Base-by-base conservation (phyloP, 2,329 filamentous ascomycete genomes). In the Coleophoma eucalyptorum region DNA sequence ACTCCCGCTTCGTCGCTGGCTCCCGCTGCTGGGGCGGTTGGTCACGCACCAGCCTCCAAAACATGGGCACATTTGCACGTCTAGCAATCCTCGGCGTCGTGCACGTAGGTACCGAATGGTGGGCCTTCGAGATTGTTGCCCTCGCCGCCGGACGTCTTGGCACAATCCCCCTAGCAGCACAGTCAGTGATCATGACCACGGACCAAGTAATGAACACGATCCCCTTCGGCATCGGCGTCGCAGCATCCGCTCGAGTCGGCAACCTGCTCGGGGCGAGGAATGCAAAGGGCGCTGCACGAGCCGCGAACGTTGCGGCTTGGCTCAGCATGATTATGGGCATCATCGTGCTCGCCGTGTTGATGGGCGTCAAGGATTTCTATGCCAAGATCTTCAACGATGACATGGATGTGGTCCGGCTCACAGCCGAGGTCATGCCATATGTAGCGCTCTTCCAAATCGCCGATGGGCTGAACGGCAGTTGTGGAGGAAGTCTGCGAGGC, bases 81-180 rank as follows among this genome's bases (percentile, higher is more conserved):
- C 80, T 96, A 3, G 89, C 90, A 0, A 68, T 87, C 13, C 73
- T 95, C 0, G 91, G 90, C 0, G 76, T 95, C 40, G 71, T 95
- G 3, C 90, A 95, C 56, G 88, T 96, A 5, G 91, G 89, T 3
- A 94, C 90, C 0, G 91, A 96, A 69, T 96, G 90, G 90, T 95
- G 90, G 90, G 91, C 90, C 0, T 96, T 96, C 60, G 90, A 95
- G 69, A 93, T 95, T 57, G 89, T 95, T 2, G 89, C 90, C 1
- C 78, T 95, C 0, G 89, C 87, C 2, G 90, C 90, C 5, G 90
- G 90, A 1, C 80, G 85, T 34, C 78, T 96, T 0, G 91, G 91
- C 3, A 92, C 88, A 0, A 80, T 91, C 33, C 79, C 89, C 0
- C 76, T 96, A 0, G 90, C 90, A 1, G 88, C 90, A 0, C 90